Percentiles rank a stretch among this genome's conserved stretches.
Conservation (phyloP, 1,284 basidiomycete species). For the Heliocybe sulcata region DNA sequence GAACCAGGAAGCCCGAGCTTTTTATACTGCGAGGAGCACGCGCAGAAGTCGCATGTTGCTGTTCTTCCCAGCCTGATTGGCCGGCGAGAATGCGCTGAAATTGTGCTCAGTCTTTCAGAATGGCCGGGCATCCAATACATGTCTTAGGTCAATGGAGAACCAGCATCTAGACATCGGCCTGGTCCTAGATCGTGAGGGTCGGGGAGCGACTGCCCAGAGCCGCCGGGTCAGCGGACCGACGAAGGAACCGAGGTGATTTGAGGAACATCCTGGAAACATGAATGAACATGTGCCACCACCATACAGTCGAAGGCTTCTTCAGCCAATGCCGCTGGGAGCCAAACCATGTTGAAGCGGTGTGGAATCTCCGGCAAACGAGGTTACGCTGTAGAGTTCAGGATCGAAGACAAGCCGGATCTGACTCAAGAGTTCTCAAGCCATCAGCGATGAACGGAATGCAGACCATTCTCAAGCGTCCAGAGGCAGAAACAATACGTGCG, state of each 20-base stretch:
- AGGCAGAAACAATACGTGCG: background rate
- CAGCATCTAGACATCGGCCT: background rate
- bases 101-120: background rate
- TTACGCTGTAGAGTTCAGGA: no score
- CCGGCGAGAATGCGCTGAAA: background rate
- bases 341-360: background rate
- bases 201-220: background rate
- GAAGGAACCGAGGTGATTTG: background rate
- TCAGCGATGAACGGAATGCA: no score
- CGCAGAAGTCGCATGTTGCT: background rate
- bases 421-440: no score
- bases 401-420: background rate
- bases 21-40: background rate
- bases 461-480: background rate
- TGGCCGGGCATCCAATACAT: background rate
- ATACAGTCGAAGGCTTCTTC: background rate
- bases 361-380: constrained; percentile 3
- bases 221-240: background rate
- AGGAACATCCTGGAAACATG: background rate
- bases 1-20: background rate
- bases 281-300: background rate
- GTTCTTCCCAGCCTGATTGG: background rate
- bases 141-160: background rate
- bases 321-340: background rate
- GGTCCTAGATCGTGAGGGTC: background rate